A percentile compares a stretch with the other conserved stretches of the same genome.
Conservation (phyloP, 2,329 filamentous ascomycete genomes). For the Neofusicoccum ribis region DNA sequence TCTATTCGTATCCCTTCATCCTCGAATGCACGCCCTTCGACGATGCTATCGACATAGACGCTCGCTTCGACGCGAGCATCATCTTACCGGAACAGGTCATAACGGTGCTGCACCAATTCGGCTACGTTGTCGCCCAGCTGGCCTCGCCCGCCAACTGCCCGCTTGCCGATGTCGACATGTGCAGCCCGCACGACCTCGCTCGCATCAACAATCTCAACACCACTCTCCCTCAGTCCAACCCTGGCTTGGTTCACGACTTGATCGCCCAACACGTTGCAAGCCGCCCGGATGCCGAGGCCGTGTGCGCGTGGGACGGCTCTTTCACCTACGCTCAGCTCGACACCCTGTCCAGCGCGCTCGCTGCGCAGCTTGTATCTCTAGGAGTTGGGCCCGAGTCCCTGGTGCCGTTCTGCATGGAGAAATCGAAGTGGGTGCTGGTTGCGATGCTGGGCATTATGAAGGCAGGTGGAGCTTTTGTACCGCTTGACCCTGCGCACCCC, state of each 20-base stretch:
- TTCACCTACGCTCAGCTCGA: conserved; percentile 36
- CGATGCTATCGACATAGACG: background rate
- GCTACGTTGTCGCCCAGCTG: conserved; percentile 21
- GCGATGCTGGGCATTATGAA: conserved; percentile 41
- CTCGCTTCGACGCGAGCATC: conserved; percentile 8
- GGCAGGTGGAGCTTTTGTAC: conserved; percentile 28
- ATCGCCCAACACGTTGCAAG: background rate
- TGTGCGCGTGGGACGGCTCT: conserved; percentile 35
- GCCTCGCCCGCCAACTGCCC: background rate
- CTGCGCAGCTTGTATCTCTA: conserved; percentile 31
- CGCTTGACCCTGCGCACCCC: conserved; percentile 29
- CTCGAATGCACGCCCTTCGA: conserved; percentile 1
- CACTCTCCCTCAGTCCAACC: background rate
- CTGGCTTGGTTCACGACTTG: background rate
- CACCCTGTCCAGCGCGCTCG: conserved; percentile 28
- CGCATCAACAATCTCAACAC: conserved; percentile 16
- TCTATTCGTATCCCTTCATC: conserved; percentile 3
- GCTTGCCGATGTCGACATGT: conserved; percentile 19
- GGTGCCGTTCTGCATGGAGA: conserved; percentile 37
- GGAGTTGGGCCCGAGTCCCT: conserved; percentile 34
- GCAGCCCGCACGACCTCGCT: conserved; percentile 16
- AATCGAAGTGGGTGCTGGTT: conserved; percentile 31
- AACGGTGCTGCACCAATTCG: conserved; percentile 18
- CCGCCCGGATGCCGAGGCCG: conserved; percentile 30
- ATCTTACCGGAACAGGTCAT: conserved; percentile 13